Base-by-base conservation (phyloP, 257 asterid genomes). In the Petrea volubilis region DNA sequence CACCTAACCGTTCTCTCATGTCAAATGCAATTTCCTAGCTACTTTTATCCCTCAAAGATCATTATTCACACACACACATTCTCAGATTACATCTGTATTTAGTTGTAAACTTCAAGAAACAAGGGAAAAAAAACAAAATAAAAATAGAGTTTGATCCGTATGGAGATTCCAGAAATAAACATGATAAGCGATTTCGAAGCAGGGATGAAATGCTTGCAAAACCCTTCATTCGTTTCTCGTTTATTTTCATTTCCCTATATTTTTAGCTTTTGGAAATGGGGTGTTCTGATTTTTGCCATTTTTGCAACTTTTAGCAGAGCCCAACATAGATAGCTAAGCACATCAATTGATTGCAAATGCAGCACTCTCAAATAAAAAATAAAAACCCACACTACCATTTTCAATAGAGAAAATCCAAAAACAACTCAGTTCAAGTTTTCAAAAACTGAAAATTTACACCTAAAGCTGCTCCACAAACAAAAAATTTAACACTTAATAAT, bases 261-360 rank as follows among this genome's bases (percentile, higher is more conserved):
- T 7, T 81, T 65, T 68, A 76, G 76, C 43, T 84, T 89, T 60
- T 95, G 96, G 96, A 92, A 90, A 79, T 95, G 95, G 96, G 94
- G 96, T 6, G 99, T 98, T 12, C 36, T 95, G 10, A 67, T 92
- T 75, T 75, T 95, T 2, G 96, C 96, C 0, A 56, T 95, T 21
- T 64, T 84, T 1, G 97, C 97, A 0, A 81, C 97, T 14, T 87
- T 90, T 64, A 79, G 90, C 79, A 73, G 95, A 5, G 36, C 24
- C 49, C 34, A 7, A 60, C 28, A 47, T 14, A 60, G n/a, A 18
- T 28, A 24, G 21, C 43, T 46, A 20, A 13, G 50, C 53, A 59
- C 74, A 64, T 56, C 29, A 40, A 21, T 46, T 47, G 23, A 18
- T 34, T 13, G 76, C 59, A 53, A 81, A 71, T 29, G 70, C 40